phyloP scores from a whole-genome alignment of 306 rosid species.

The Dicorynia guianensis region DNA sequence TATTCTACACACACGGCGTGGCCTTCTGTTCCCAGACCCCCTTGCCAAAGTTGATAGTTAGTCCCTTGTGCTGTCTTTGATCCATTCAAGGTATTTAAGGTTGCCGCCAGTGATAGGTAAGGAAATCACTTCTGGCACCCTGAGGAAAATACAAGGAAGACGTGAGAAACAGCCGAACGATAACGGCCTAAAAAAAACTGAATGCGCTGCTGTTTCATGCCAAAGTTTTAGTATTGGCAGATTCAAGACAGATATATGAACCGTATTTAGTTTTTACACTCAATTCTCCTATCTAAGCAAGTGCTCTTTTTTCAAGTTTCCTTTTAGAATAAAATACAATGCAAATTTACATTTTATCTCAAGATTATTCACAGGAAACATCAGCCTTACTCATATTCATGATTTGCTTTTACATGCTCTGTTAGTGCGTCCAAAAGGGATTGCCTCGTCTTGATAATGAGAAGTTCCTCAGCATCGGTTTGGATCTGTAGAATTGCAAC shows the following conservation, averaged over 20 bases:
- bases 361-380: conserved; percentile 15
- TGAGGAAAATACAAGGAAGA: conserved; percentile 45
- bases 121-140: conserved; percentile 95
- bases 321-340: not conserved
- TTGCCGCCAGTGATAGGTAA: conserved; percentile 89
- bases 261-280: too few species aligned
- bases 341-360: conserved; percentile 6
- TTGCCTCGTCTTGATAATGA: conserved; percentile 87
- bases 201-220: not conserved
- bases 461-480: conserved; percentile 87
- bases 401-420: conserved; percentile 83
- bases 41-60: conserved; percentile 49
- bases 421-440: conserved; percentile 86
- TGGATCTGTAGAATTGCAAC: conserved; percentile 61
- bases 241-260: not conserved
- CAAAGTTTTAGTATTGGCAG: conserved; percentile 8
- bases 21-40: not conserved
- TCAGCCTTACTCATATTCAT: conserved; percentile 81
- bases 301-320: conserved; percentile 13
- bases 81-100: conserved; percentile 79
- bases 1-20: conserved; percentile 32
- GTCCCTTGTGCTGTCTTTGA: conserved; percentile 88
- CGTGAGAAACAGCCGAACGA: conserved; percentile 25
- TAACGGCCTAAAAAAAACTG: too few species aligned
- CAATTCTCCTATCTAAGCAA: too few species aligned